These are phyloP conservation scores for Boletus reticuloceps DNA, from an alignment of 768 basidiomycete species.

Conservation along the genomic window DNA sequence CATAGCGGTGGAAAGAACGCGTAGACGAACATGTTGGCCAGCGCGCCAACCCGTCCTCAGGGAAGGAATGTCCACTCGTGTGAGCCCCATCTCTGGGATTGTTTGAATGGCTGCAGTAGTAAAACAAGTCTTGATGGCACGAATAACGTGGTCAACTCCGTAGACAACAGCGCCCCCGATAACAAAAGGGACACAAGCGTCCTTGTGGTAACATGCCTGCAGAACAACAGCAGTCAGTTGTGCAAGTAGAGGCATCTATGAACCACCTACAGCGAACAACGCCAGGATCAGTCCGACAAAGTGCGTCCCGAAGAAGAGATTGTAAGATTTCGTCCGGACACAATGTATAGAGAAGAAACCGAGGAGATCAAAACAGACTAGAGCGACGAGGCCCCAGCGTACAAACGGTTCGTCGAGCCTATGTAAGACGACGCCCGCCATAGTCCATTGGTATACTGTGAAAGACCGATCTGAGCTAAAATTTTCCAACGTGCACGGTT, in stretches of 20 bases:
- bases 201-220: constrained; percentile 34
- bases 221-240: not conserved
- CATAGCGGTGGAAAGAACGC: constrained; percentile 54
- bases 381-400: constrained; percentile 52
- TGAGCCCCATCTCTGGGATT: constrained; percentile 59
- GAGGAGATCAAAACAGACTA: constrained; percentile 54
- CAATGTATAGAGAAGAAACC: constrained; percentile 58
- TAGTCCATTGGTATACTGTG: constrained; percentile 57
- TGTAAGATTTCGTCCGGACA: constrained; percentile 58
- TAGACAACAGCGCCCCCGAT: constrained; percentile 49
- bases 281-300: constrained; percentile 50
- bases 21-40: constrained; percentile 78
- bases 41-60: constrained; percentile 78
- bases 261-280: constrained; percentile 52
- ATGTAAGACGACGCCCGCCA: constrained; percentile 38
- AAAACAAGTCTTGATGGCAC: constrained; percentile 62
- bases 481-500: not conserved
- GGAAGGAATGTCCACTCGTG: constrained; percentile 58
- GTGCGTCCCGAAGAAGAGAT: constrained; percentile 64
- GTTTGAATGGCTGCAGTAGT: constrained; percentile 55
- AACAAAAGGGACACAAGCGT: constrained; percentile 51
- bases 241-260: not conserved
- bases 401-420: constrained; percentile 34
- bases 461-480: not conserved
- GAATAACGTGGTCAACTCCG: constrained; percentile 55